Evolutionary conservation across 1,284 basidiomycete genomes (phyloP).

Genomic region (Pascua sp.): DNA sequence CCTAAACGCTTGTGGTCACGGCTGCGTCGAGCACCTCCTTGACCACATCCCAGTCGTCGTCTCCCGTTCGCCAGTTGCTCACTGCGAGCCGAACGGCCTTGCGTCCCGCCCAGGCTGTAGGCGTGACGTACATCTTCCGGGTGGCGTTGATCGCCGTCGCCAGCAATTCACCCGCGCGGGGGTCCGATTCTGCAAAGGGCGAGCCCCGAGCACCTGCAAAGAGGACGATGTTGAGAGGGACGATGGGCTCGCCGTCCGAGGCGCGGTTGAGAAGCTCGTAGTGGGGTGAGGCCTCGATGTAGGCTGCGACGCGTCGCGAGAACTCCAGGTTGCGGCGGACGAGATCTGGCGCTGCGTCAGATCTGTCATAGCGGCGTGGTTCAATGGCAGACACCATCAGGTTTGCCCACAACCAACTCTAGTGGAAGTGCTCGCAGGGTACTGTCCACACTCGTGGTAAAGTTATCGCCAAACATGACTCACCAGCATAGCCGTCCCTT

Average conservation of each 20-base stretch:
- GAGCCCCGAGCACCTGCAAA: conserved; percentile 44
- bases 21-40: conserved; percentile 20
- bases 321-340: conserved; percentile 51
- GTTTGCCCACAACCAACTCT: too few species aligned
- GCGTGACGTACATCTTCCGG: conserved; percentile 50
- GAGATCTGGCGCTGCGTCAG: conserved; percentile 40
- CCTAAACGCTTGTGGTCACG: too few species aligned
- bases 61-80: conserved; percentile 53
- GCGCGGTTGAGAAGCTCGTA: conserved; percentile 48
- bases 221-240: conserved; percentile 53
- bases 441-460: too few species aligned
- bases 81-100: conserved; percentile 53
- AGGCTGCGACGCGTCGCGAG: conserved; percentile 44
- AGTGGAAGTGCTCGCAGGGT: too few species aligned
- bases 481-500: conserved; percentile 48
- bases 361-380: too few species aligned
- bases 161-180: conserved; percentile 24
- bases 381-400: too few species aligned
- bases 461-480: not conserved
- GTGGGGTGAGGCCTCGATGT: conserved; percentile 32
- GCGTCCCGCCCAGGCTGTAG: conserved; percentile 48
- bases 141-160: conserved; percentile 48
- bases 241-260: conserved; percentile 18
- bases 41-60: conserved; percentile 29
- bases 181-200: conserved; percentile 23